Conservation (phyloP, 164 flowering plant species). For the Tinospora cordifolia region DNA sequence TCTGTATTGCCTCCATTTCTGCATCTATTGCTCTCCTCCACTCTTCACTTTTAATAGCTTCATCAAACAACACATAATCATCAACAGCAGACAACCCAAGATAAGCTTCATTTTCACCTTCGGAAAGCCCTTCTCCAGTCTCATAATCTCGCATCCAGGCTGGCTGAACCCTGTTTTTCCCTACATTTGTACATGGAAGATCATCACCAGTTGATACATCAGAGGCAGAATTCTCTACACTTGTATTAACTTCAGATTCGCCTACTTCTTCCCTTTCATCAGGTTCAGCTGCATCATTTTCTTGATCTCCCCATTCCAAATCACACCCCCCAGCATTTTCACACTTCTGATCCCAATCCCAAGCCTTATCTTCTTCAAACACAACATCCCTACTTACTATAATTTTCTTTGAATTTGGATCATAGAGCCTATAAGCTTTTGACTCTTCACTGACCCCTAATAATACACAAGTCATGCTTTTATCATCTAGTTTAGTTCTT, state of each 20-base stretch:
- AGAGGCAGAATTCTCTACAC: no score
- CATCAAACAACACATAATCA: neutral
- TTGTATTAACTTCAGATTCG: no score
- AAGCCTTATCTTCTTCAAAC: neutral
- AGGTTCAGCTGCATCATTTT: no score
- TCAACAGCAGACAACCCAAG: neutral
- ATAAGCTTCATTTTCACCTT: neutral
- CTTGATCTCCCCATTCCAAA: no score
- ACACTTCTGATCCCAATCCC: conserved; percentile 3
- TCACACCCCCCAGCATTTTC: neutral
- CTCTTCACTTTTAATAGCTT: no score
- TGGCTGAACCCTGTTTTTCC: neutral
- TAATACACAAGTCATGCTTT: neutral
- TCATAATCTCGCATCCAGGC: conserved; percentile 2
- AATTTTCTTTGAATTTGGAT: neutral
- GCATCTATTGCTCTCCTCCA: no score
- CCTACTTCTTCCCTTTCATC: neutral
- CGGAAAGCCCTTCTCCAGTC: neutral
- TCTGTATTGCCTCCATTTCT: no score
- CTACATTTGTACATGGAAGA: no score
- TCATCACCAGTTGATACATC: no score
- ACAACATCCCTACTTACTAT: neutral
- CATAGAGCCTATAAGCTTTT: conserved; percentile 2
- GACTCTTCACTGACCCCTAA: conserved; percentile 3
- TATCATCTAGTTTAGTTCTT: conserved; percentile 5